Base-by-base conservation (phyloP, 495 filamentous ascomycete genomes). In the Penicillium coffeae region DNA sequence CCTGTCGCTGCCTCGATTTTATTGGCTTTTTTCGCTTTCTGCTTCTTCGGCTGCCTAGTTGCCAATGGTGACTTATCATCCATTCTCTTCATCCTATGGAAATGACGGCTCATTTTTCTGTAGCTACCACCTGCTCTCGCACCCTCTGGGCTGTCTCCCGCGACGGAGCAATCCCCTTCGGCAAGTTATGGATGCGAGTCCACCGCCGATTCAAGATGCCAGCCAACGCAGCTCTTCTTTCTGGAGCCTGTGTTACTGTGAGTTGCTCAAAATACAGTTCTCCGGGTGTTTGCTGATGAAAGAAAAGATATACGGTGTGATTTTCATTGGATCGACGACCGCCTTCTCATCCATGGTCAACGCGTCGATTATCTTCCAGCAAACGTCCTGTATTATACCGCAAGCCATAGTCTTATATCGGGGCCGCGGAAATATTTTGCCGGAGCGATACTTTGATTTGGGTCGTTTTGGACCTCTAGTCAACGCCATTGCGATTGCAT, bases 291-390 rank as follows among this genome's bases (percentile, higher is more conserved):
- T 30, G 25, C 25, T 30, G 25, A 30, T 10, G 10, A 10, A 30
- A n/a, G n/a, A 30, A 30, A 5, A 50, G 47, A 19, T 50, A 14
- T 51, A 52, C 13, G 37, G 50, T 9, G 15, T 53, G 8, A 53
- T 53, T 18, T 53, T 53, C 20, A 16, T 53, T 3, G 50, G 50
- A 8, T 47, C 50, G 10, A 37, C 50, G 6, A 44, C 44, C 8
- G 50, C 50, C 8, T 47, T 53, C 34, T 47, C 50, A 15, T 38
- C 50, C 22, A 53, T 53, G 50, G 50, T 53, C 15, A 33, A 39
- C 6, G 44, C 45, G 37, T 38, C 44, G 4, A 25, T 53, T 7
- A 48, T 53, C 21, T 53, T 53, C 38, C 25, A 44, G 3, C 50
- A 53, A 43, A 53, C 50, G 7, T 53, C 50, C 2, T 53, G 50